Base-by-base conservation (phyloP, 1,139 yeast species). In the Suhomyces guaymorum region DNA sequence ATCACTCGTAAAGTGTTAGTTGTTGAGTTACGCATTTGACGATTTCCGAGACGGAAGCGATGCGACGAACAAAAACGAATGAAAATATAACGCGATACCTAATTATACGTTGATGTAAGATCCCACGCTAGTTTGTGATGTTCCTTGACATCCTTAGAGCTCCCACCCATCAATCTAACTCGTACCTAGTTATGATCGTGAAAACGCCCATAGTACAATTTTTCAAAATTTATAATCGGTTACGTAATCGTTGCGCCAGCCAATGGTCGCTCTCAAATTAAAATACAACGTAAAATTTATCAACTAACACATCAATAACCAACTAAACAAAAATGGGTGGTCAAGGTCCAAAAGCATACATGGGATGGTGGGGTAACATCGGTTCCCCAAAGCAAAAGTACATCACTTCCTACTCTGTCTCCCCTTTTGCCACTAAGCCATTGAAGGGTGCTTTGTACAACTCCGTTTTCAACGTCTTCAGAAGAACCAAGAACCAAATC, bases 321-420 rank as follows among this genome's bases (percentile, higher is more conserved):
- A 21, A 31, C 23, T 21, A 20, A 37, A 29, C 35, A 20, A 31
- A 25, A 54, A 81, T 81, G 88, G 84, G 85, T 61, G 82, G 83
- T 67, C 80, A 80, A 62, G 79, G 80, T 55, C 82, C 84, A 59
- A 80, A 78, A 57, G 62, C 90, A 57, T 89, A 85, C 61, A 81
- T 86, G 90, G 97, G 97, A 57, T 89, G 96, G 96, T 89, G 97
- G 97, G 97, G 97, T 60, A 63, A 73, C 70, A 64, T 80, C 54
- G 89, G 95, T 46, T 75, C 87, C 65, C 94, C 95, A 60, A 78
- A 78, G 60, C 97, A 90, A 74, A 89, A 87, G 69, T 82, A 86
- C 65, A 73, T 86, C 52, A 81, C 89, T 43, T 75, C 81, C 38
- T 94, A 92, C 75, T 73, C 96, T 40, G 90, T 92, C 44, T 85